A percentile compares a stretch with the other conserved stretches of the same genome.
phyloP scores from a whole-genome alignment of 1,284 basidiomycete genomes.

The Ganoderma sp. region DNA sequence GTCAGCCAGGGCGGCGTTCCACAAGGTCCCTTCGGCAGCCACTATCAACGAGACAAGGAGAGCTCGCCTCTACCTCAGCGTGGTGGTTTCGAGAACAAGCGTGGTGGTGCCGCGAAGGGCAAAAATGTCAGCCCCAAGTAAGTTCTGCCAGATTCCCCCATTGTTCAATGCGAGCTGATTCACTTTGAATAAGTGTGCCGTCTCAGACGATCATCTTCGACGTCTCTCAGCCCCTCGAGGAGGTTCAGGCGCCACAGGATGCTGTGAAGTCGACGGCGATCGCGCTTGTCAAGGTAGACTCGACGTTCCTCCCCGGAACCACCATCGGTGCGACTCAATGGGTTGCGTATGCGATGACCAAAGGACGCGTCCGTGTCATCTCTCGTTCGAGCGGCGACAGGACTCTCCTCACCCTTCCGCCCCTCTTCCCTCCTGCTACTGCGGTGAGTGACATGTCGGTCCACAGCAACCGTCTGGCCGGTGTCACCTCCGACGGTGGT shows the following conservation, averaged over 20 bases:
- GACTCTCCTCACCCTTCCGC: conserved; percentile 76
- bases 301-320: conserved; percentile 78
- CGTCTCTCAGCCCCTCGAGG: conserved; percentile 70
- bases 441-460: conserved; percentile 85
- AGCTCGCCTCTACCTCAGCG: conserved; percentile 65
- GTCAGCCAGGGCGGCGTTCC: conserved; percentile 50
- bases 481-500: conserved; percentile 83
- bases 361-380: conserved; percentile 83
- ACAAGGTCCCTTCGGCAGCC: conserved; percentile 46
- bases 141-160: conserved; percentile 23
- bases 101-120: conserved; percentile 46
- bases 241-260: conserved; percentile 74
- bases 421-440: conserved; percentile 61
- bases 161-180: background rate
- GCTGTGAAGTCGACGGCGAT: conserved; percentile 82
- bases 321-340: conserved; percentile 87
- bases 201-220: conserved; percentile 74
- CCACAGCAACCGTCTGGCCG: conserved; percentile 78
- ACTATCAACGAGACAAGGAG: conserved; percentile 65
- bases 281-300: conserved; percentile 80
- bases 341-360: conserved; percentile 91
- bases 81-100: conserved; percentile 42
- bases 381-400: conserved; percentile 84
- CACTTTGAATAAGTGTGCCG: conserved; percentile 27
- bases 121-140: conserved; percentile 67